Evolutionary conservation across 441 rosid species (phyloP), one percentile per base, ranked within the genome.

Genomic region (Jatropha multifida): DNA sequence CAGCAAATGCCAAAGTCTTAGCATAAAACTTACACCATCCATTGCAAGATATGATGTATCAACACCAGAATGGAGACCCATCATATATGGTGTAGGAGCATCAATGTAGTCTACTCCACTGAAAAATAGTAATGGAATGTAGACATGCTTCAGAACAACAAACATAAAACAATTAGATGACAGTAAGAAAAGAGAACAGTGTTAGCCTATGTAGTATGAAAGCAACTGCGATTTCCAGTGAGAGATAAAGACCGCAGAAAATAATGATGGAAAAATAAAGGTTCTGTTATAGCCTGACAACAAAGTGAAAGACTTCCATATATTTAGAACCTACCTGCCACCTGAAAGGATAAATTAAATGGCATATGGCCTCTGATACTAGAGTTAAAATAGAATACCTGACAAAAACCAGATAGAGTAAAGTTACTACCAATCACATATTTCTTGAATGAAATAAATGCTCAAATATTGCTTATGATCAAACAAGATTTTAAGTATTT

Each of bases 91-190:
- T 54, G 97, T 94, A 68, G 98, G 99, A 77, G 98, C 98, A 79
- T 96, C 98, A 84, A 96, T 89, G 81, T 96, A 90, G 90, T 96
- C 98, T 27, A 92, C 99, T 91, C 98, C 99, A 92, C 94, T 94
- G 92, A 92, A 96, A 92, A 96, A 96, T 81, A 96, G 96, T 80
- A 91, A 92, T 66, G 99, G 98, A 90, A 96, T 96, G 96, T 96
- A 91, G 90, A 96, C 99, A 82, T 96, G 99, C 99, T 94, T 88
- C 95, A 89, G 87, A 83, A 86, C 82, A 85, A 85, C 82, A 89
- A 94, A 79, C 82, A 88, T 81, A 73, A 77, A 85, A 81, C 71
- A 71, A 87, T 85, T 81, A 92, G 88, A 82, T 81, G 78, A 80
- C 65, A 69, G 79, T 46, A n/a, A 72, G 76, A 73, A 56, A 70